phyloP scores from a whole-genome alignment of 176 grass and related monocot genomes.

The Alopecurus myosuroides region DNA sequence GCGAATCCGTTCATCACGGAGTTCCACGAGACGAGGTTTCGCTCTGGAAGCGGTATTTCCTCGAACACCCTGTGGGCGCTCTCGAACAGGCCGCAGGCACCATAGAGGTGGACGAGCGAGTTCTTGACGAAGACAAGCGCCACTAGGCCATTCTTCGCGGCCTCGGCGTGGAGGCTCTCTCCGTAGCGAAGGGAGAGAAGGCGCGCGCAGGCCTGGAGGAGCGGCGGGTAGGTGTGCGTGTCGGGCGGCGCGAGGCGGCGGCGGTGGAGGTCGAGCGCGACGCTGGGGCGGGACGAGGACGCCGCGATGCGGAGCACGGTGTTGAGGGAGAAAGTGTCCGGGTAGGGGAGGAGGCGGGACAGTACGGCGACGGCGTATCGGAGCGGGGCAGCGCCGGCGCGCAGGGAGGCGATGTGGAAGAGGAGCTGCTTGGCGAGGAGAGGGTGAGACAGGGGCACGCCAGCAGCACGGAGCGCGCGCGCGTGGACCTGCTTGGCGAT shows the following conservation, averaged over 20 bases:
- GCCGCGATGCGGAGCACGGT: conserved; percentile 77
- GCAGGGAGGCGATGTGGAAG: conserved; percentile 65
- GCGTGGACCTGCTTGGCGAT: conserved; percentile 69
- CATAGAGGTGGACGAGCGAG: conserved; percentile 61
- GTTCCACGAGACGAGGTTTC: conserved; percentile 80
- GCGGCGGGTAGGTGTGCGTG: conserved; percentile 76
- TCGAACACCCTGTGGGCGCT: conserved; percentile 76
- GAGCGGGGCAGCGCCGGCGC: conserved; percentile 15
- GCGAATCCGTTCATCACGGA: conserved; percentile 70
- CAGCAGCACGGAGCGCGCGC: conserved; percentile 45
- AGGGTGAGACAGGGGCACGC: conserved; percentile 49
- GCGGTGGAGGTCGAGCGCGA: conserved; percentile 59
- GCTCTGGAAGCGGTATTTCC: conserved; percentile 37
- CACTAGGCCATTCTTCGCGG: conserved; percentile 50
- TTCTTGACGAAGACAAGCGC: conserved; percentile 72
- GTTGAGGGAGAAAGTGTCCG: conserved; percentile 65
- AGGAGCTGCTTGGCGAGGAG: conserved; percentile 72
- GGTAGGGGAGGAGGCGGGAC: conserved; percentile 33
- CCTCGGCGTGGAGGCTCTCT: conserved; percentile 55
- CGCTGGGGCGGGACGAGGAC: conserved; percentile 29
- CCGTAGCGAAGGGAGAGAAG: conserved; percentile 61
- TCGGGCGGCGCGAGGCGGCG: conserved; percentile 52
- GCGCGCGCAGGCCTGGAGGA: conserved; percentile 77
- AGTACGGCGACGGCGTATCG: conserved; percentile 59
- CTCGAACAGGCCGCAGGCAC: conserved; percentile 55